Base-by-base conservation (phyloP, 768 basidiomycete species). In the Rhizopogon vulgaris region DNA sequence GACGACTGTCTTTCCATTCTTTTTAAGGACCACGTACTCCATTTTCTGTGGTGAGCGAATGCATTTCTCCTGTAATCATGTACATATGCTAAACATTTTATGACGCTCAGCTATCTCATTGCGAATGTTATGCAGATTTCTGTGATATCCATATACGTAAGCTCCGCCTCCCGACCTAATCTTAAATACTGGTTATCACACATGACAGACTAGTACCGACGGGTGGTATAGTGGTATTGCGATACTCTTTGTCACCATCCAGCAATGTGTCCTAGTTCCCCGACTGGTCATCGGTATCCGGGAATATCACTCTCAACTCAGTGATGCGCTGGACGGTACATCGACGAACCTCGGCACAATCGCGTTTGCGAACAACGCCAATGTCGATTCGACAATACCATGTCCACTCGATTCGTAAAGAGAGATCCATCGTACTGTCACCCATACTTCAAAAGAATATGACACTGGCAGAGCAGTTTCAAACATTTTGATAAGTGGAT, bases 11-110 rank as follows among this genome's bases (percentile, higher is more conserved):
- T 45, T 45, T 17, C 17, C 11, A 45, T 45, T 12, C 11, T 45
- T 28, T 28, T 28, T 12, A 18, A 17, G 28, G 43, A 45, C 43
- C 43, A 45, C 30, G 28, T 32, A 14, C 30, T 18, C 17, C 28
- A 45, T 45, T 45, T 45, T 45, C 30, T 30, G 28, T 45, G 28
- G 43, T 45, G 43, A 45, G 43, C 18, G 30, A 32, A 45, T 45
- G 1, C 7, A 8, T 32, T 32, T 8, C 11, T 6, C 11, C 28
- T 30, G 11, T 17, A 30, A 14, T 12, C 38, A 8, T 43, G 28
- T 18, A 22, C 30, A 14, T 17, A 32, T 14, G 30, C 17, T 45
- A 2, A 32, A 28, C 6, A 38, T 9, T 17, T 9, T n/a, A 17
- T 18, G 4, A 14, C 6, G 8, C 18, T 18, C 11, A 45, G 43